Percentiles rank a stretch among this genome's conserved stretches.
Evolutionary conservation across 768 basidiomycete species (phyloP).

Genomic region (Leccinum fibrillosum): DNA sequence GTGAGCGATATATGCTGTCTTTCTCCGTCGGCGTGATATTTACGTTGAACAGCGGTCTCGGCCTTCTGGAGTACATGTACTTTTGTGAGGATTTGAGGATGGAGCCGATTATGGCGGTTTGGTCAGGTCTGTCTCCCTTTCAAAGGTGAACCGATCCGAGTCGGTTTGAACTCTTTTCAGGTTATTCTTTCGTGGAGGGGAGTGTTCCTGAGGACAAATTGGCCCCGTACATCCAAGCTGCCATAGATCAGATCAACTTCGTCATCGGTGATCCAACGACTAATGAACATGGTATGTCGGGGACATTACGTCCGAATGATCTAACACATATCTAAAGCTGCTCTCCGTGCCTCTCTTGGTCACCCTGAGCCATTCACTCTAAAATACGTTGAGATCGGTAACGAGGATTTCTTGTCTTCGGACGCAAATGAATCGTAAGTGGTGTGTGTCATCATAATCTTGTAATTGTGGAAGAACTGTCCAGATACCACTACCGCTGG

Average conservation of each 20-base stretch:
- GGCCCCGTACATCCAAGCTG: constrained; percentile 51
- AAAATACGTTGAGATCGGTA: constrained; percentile 53
- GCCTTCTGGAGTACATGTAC: no score
- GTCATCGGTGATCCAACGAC: constrained; percentile 50
- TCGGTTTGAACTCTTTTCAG: constrained; percentile 18
- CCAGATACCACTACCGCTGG: constrained; percentile 48
- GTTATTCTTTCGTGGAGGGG: constrained; percentile 44
- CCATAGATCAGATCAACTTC: constrained; percentile 59
- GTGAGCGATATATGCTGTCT: constrained; percentile 28
- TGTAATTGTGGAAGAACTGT: not conserved
- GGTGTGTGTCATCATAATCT: not conserved
- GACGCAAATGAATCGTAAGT: constrained; percentile 14
- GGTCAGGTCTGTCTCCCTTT: no score
- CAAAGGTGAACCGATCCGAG: no score
- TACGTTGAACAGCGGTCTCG: no score
- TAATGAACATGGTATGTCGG: constrained; percentile 29
- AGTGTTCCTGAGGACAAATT: constrained; percentile 42
- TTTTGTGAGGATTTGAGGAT: no score
- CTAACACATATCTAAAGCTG: constrained; percentile 31
- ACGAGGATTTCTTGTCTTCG: constrained; percentile 50
- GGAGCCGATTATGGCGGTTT: no score
- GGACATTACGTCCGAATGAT: constrained; percentile 13
- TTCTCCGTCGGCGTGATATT: no score
- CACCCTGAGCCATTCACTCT: constrained; percentile 51
- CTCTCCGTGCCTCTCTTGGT: constrained; percentile 55